Conservation (phyloP, 1,284 basidiomycete species). For the Apiotrichum laibachii region DNA sequence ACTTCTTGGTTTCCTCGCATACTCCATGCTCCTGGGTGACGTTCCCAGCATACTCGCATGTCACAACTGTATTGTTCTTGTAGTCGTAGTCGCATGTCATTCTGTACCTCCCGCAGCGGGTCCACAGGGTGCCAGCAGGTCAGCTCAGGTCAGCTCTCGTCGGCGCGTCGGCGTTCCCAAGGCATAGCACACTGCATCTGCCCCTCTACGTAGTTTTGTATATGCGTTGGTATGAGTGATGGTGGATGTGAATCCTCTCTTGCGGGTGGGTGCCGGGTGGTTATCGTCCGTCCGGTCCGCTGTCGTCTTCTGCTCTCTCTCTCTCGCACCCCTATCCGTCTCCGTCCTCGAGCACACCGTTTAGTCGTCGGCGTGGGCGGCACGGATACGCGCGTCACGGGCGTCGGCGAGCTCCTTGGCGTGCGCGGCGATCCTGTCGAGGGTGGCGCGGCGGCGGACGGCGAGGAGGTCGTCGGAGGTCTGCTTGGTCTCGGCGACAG, state of each 20-base stretch:
- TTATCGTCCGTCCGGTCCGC: background rate
- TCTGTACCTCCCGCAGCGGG: background rate
- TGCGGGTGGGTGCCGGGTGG: background rate
- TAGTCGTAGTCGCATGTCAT: background rate
- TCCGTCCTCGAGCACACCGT: background rate
- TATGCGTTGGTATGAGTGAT: conserved; percentile 2
- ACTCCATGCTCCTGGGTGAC: no score
- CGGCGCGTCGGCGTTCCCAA: background rate
- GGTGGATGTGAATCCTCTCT: background rate
- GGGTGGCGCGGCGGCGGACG: background rate
- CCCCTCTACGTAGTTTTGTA: conserved; percentile 8
- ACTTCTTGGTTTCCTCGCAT: background rate
- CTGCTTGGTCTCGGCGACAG: background rate
- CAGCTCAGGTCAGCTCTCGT: background rate
- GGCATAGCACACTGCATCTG: conserved; percentile 24
- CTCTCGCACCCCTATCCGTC: background rate
- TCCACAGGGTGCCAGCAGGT: background rate
- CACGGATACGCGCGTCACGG: conserved; percentile 4
- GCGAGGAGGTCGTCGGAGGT: background rate
- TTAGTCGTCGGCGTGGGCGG: conserved; percentile 1
- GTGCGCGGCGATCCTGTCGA: background rate
- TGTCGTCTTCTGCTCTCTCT: background rate
- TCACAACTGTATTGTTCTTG: background rate
- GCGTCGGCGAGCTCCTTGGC: background rate
- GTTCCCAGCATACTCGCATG: background rate